Percentiles rank a stretch among this genome's conserved stretches.
Conservation (phyloP, 805 yeast species). For the Torulaspora franciscae region DNA sequence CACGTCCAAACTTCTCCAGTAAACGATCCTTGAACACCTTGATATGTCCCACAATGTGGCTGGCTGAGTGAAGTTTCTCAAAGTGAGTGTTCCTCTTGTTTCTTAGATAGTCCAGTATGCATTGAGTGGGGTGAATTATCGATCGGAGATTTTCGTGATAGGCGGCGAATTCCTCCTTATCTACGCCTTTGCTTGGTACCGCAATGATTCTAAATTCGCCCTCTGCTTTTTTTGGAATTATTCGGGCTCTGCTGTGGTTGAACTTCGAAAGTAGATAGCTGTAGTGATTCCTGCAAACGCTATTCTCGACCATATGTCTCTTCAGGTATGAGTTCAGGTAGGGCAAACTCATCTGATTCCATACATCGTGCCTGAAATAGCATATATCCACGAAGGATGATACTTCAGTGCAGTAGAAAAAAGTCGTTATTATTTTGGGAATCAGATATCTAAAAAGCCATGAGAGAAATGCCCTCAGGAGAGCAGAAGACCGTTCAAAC, state of each 20-base stretch:
- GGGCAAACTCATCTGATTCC: constrained; percentile 44
- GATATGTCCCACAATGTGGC: constrained; percentile 43
- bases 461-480: constrained; percentile 41
- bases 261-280: constrained; percentile 21
- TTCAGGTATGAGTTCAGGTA: constrained; percentile 44
- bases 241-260: constrained; percentile 41
- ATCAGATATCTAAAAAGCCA: constrained; percentile 57
- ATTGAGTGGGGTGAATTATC: constrained; percentile 43
- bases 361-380: constrained; percentile 54
- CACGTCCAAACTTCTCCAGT: constrained; percentile 6
- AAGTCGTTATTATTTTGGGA: constrained; percentile 43
- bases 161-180: constrained; percentile 33
- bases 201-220: constrained; percentile 56
- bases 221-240: constrained; percentile 52
- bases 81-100: constrained; percentile 22
- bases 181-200: constrained; percentile 44
- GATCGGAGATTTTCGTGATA: constrained; percentile 37
- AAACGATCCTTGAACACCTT: constrained; percentile 36
- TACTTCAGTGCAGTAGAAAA: constrained; percentile 65
- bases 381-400: constrained; percentile 39
- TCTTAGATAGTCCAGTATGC: constrained; percentile 37
- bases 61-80: constrained; percentile 40
- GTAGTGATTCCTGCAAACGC: constrained; percentile 20
- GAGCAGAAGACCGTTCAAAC: constrained; percentile 33
- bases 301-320: constrained; percentile 33